Conservation (phyloP, 495 filamentous ascomycete genomes). For the Massariosphaeria phaeospora region DNA sequence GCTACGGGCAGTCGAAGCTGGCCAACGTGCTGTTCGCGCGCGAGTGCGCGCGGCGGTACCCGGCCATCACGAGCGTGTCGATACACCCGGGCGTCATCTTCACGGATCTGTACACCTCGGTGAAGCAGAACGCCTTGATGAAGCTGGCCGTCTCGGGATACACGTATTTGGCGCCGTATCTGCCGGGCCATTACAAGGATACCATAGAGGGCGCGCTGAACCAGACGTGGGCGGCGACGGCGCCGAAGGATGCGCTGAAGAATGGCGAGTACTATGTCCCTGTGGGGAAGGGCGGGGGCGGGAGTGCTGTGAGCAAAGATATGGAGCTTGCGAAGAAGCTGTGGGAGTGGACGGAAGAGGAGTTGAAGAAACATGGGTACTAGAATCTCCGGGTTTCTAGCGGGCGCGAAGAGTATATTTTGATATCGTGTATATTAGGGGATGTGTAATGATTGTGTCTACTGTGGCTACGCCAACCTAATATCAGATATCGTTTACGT, state of each 20-base stretch:
- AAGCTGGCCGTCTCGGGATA: slow-evolving; percentile 49
- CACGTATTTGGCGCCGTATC: slow-evolving; percentile 49
- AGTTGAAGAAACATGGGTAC: slow-evolving; percentile 38
- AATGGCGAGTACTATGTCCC: slow-evolving; percentile 58
- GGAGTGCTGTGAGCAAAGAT: slow-evolving; percentile 49
- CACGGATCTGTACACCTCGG: slow-evolving; percentile 43
- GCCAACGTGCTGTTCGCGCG: slow-evolving; percentile 32
- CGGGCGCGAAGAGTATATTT: too few species aligned
- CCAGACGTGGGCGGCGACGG: slow-evolving; percentile 54
- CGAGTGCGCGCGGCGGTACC: slow-evolving; percentile 34
- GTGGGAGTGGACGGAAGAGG: slow-evolving; percentile 55
- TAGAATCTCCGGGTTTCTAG: too few species aligned
- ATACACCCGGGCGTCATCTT: slow-evolving; percentile 47
- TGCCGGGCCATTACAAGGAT: slow-evolving; percentile 52
- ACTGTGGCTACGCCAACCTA: too few species aligned
- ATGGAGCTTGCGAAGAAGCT: slow-evolving; percentile 51
- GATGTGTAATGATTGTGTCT: too few species aligned
- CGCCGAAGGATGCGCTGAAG: slow-evolving; percentile 42
- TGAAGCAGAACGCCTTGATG: slow-evolving; percentile 49
- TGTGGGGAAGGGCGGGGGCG: slow-evolving; percentile 51
- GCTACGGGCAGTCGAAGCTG: slow-evolving; percentile 31
- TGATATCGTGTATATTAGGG: too few species aligned
- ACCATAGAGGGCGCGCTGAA: slow-evolving; percentile 49
- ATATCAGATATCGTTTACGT: too few species aligned
- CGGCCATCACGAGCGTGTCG: slow-evolving; percentile 40